These are phyloP conservation scores for Ophiocordyceps sinensis DNA, from an alignment of 2,329 filamentous ascomycete species.

Conservation along the genomic window DNA sequence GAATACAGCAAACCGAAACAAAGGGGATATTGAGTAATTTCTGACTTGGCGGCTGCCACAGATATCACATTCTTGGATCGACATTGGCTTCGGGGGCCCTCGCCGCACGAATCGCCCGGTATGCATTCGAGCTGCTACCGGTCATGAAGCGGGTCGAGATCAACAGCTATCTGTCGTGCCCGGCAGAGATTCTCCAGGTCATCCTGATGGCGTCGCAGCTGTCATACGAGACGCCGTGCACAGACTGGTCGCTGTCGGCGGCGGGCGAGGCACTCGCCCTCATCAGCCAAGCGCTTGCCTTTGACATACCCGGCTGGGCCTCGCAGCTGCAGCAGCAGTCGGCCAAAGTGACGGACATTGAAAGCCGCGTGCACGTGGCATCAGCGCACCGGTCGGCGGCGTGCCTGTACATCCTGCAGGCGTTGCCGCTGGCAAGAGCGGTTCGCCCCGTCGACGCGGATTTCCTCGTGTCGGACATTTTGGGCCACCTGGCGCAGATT, in stretches of 20 bases:
- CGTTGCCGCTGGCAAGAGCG: constrained; percentile 22
- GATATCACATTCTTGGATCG: constrained; percentile 25
- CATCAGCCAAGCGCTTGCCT: constrained; percentile 24
- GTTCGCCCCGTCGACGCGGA: constrained; percentile 24
- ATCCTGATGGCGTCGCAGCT: constrained; percentile 30
- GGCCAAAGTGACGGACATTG: constrained; percentile 21
- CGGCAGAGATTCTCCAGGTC: constrained; percentile 27
- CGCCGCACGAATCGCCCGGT: constrained; percentile 22
- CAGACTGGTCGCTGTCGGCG: constrained; percentile 15
- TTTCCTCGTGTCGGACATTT: constrained; percentile 32
- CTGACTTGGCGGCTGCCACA: constrained; percentile 6
- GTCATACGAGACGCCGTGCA: constrained; percentile 20
- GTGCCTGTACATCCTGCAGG: constrained; percentile 31
- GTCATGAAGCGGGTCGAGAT: constrained; percentile 26
- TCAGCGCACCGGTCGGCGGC: constrained; percentile 31
- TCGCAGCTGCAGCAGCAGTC: constrained; percentile 18
- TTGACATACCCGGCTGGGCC: constrained; percentile 29
- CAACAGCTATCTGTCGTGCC: constrained; percentile 27
- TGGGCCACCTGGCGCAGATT: constrained; percentile 34
- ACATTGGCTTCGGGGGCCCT: constrained; percentile 21
- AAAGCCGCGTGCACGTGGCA: constrained; percentile 28
- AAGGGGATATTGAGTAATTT: too few relatives aligned
- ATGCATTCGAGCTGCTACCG: constrained; percentile 22
- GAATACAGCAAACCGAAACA: too few relatives aligned
- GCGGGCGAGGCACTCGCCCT: constrained; percentile 24